Percentiles rank a stretch among this genome's conserved stretches.
phyloP scores from a whole-genome alignment of 345 rosid genomes.

The Erucastrum elatum region DNA sequence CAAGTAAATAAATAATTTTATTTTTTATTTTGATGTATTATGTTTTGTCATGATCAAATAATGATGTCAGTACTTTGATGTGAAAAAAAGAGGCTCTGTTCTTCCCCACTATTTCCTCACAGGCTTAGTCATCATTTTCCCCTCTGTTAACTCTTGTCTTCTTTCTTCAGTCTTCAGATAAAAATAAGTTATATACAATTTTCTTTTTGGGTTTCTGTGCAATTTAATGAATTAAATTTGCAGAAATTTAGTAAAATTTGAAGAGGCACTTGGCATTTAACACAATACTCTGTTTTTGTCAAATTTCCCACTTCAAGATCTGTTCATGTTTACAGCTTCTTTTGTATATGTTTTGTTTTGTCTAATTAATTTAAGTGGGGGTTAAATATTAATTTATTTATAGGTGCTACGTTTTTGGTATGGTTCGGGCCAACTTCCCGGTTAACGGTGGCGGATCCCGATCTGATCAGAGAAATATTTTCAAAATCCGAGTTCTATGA shows the following conservation, averaged over 20 bases:
- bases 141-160: conserved; percentile 41
- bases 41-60: conserved; percentile 41
- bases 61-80: conserved; percentile 40
- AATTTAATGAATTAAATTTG: conserved; percentile 17
- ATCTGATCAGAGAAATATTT: conserved; percentile 65
- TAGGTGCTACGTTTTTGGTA: conserved; percentile 74
- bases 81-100: conserved; percentile 41
- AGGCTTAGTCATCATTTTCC: conserved; percentile 43
- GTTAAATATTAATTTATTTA: neutral
- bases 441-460: conserved; percentile 73
- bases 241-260: conserved; percentile 13
- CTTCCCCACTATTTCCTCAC: conserved; percentile 43
- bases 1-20: neutral
- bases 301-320: conserved; percentile 36
- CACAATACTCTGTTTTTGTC: conserved; percentile 27
- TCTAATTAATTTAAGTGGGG: neutral
- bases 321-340: conserved; percentile 37
- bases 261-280: conserved; percentile 21
- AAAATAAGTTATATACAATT: neutral
- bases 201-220: conserved; percentile 6
- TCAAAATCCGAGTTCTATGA: conserved; percentile 67
- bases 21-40: conserved; percentile 3
- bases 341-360: conserved; percentile 21
- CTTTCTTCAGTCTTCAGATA: conserved; percentile 21
- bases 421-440: conserved; percentile 90